Conservation (phyloP, 768 basidiomycete genomes). For the Floccularia luteovirens region DNA sequence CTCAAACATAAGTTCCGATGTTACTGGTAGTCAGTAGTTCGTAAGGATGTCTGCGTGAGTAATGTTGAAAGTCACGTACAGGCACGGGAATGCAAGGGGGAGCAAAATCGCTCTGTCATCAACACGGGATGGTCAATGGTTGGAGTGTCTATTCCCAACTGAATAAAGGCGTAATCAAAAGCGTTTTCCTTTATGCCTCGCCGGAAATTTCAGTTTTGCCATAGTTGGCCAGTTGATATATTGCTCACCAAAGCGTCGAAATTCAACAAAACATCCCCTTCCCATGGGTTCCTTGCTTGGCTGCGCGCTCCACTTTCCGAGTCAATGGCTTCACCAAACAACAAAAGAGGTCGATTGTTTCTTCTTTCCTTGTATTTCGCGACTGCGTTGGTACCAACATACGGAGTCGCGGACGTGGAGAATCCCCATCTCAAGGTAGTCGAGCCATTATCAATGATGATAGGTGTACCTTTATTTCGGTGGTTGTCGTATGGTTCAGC, state of each 20-base stretch:
- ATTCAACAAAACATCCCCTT: conserved; percentile 88
- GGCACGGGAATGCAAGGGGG: conserved; percentile 82
- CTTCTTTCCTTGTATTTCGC: conserved; percentile 89
- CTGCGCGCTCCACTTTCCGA: conserved; percentile 77
- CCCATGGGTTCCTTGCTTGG: conserved; percentile 81
- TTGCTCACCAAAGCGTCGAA: conserved; percentile 84
- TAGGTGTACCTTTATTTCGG: conserved; percentile 46
- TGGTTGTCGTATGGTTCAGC: conserved; percentile 42
- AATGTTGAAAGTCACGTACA: conserved; percentile 38
- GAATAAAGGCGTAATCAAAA: conserved; percentile 85
- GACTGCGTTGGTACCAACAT: conserved; percentile 60
- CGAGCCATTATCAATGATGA: conserved; percentile 89
- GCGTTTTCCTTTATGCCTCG: conserved; percentile 80
- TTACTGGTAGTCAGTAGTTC: too few relatives aligned
- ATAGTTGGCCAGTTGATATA: too few relatives aligned
- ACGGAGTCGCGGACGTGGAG: conserved; percentile 50
- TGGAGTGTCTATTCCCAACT: conserved; percentile 73
- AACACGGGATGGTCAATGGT: conserved; percentile 81
- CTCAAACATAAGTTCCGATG: conserved; percentile 96
- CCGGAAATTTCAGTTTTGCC: conserved; percentile 11
- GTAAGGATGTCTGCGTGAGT: neutral
- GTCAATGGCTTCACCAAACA: conserved; percentile 87
- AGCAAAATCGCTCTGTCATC: conserved; percentile 89
- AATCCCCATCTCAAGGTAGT: conserved; percentile 82
- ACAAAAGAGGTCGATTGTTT: conserved; percentile 69